Evolutionary conservation across 1,284 basidiomycete species (phyloP).

Genomic region (Austroboletus rostrupii): DNA sequence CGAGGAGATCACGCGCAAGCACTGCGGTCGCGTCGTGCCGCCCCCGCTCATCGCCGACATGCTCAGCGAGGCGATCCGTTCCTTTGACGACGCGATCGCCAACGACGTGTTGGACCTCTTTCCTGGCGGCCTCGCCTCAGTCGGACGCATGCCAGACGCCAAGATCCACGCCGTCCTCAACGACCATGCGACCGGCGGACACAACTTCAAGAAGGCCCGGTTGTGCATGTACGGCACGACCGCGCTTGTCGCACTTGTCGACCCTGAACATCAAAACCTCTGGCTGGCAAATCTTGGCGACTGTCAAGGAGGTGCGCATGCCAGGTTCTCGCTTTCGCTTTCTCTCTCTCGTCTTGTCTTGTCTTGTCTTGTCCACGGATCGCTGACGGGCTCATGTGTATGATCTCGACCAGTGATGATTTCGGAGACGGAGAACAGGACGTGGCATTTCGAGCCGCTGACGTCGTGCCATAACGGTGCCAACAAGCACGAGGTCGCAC

Average conservation of each 20-base stretch:
- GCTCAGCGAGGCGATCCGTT: constrained; percentile 51
- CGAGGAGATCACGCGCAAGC: constrained; percentile 38
- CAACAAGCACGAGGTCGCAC: constrained; percentile 54
- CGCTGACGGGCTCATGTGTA: constrained; percentile 2
- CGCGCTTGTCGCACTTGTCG: constrained; percentile 62
- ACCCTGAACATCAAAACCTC: constrained; percentile 58
- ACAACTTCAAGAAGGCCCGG: constrained; percentile 58
- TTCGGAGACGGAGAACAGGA: constrained; percentile 39
- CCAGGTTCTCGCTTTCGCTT: not conserved
- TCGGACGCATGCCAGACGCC: constrained; percentile 48
- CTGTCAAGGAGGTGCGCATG: constrained; percentile 58
- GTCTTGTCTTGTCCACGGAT: no score
- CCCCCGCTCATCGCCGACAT: constrained; percentile 49
- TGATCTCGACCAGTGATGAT: constrained; percentile 44
- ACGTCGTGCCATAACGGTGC: constrained; percentile 63
- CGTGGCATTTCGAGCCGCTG: constrained; percentile 52
- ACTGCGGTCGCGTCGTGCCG: constrained; percentile 32
- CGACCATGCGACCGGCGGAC: constrained; percentile 53
- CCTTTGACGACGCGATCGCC: constrained; percentile 66
- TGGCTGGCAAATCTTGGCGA: constrained; percentile 74
- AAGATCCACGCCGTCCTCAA: constrained; percentile 56
- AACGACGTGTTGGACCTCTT: constrained; percentile 61
- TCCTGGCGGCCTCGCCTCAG: constrained; percentile 48
- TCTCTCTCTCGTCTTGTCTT: no score
- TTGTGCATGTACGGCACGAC: constrained; percentile 74